Evolutionary conservation across 768 basidiomycete species (phyloP), one percentile per base, ranked within the genome.

Genomic region (Lactarius psammicola): DNA sequence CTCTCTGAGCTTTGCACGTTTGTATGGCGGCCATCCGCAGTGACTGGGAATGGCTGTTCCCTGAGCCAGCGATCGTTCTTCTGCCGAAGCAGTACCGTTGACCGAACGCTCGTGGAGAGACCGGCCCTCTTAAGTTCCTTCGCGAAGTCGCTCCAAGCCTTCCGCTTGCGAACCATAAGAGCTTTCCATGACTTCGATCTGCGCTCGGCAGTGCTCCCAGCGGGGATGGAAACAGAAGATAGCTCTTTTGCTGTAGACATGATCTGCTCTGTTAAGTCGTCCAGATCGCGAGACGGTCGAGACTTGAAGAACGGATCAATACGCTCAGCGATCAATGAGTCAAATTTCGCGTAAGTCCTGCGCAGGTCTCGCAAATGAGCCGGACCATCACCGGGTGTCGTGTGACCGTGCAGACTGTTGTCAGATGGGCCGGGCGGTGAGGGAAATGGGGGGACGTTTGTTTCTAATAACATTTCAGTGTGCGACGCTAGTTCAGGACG

Each of bases 61-160:
- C 86, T 78, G 36, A 94, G 77, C 87, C 88, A 90, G 20, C 78
- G 78, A 34, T 78, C 76, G 65, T 85, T 83, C 28, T 74, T 72
- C 65, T 89, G 84, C 44, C 79, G 82, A 26, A 76, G 78, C 4
- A 93, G 80, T 30, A 88, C 73, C 28, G 90, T 89, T 1, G 92
- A 84, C 72, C 88, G 90, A 59, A 92, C 77, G 60, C 84, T 89
- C 46, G 80, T 76, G 0, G 92, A 80, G 60, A 98, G 81, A 23
- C 97, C 97, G 23, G 84, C 79, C 1, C 84, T 82, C 74, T 92
- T 92, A 60, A 97, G 78, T 72, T 95, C 94, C 75, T 94, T 96
- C 68, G 97, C 79, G 23, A 97, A 80, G 73, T 98, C 95, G 31
- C 89, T 87, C 85, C 89, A 94, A 0, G 95, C 95, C 72, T 92